Conservation (phyloP, 805 yeast genomes). For the Candida fluviatilis region DNA sequence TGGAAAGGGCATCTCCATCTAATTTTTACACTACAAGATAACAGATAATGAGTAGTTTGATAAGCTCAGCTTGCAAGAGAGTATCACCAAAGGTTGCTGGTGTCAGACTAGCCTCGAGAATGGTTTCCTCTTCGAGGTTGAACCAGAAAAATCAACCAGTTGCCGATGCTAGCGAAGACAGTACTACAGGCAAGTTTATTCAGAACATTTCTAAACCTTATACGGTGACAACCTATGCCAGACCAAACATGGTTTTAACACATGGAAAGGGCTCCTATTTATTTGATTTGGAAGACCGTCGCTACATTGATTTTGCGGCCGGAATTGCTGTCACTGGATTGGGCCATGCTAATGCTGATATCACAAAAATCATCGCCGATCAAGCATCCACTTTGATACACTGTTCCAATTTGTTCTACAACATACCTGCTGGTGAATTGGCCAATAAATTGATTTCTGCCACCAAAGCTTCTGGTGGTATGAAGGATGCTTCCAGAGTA, state of each 20-base stretch:
- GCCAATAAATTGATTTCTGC: slow-evolving; percentile 65
- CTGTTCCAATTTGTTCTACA: slow-evolving; percentile 81
- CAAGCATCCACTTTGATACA: slow-evolving; percentile 77
- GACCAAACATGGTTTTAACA: slow-evolving; percentile 72
- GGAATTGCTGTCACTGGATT: slow-evolving; percentile 97
- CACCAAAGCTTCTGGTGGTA: slow-evolving; percentile 73
- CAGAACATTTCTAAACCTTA: slow-evolving; percentile 45
- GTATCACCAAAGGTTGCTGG: not conserved
- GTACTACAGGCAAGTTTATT: slow-evolving; percentile 39
- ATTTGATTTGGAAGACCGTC: slow-evolving; percentile 74
- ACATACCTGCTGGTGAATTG: slow-evolving; percentile 77
- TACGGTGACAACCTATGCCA: slow-evolving; percentile 73
- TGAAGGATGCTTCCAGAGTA: slow-evolving; percentile 74
- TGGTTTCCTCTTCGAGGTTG: not conserved
- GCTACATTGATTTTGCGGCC: slow-evolving; percentile 86
- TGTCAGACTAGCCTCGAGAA: not conserved
- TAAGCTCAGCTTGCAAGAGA: not conserved
- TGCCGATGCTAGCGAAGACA: slow-evolving; percentile 24
- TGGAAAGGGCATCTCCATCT: too few relatives aligned
- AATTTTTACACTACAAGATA: not conserved
- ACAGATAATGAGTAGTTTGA: not conserved
- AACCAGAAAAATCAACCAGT: not conserved
- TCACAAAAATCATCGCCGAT: slow-evolving; percentile 64
- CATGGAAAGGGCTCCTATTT: slow-evolving; percentile 79
- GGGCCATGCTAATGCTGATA: slow-evolving; percentile 79